Evolutionary conservation across 1,284 basidiomycete species (phyloP), one percentile per base, ranked within the genome.

Genomic region (Boletellus deceptivus): DNA sequence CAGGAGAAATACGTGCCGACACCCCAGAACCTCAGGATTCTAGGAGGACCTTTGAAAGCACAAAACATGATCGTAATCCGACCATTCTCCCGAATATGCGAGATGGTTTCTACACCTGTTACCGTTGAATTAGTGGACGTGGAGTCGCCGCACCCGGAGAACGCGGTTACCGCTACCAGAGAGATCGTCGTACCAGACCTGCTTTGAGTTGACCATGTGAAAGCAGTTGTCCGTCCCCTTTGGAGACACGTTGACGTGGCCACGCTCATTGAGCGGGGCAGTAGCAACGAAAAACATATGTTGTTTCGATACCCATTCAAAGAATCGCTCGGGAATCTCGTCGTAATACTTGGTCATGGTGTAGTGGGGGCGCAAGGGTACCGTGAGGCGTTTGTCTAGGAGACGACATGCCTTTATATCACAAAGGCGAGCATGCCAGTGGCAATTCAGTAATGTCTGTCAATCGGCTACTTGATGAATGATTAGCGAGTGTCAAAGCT

Each of bases 71-170:
- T 61, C 1, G 80, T 82, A 40, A 83, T 74, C 10, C 82, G 68
- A 2, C 75, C 74, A 53, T 84, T 83, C 62, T 84, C 80, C n/a
- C 75, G 72, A 6, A 83, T 24, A 54, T 84, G 82, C 0, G 82
- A 69, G 43, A 81, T 75, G 1, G 80, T 83, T 59, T 83, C 80
- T 24, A 72, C 59, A 3, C 78, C 80, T 80, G 40, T 31, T 20
- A 10, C 7, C 36, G 6, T 14, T 43, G 20, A 31, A 3, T 41
- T 34, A 48, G 37, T 27, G 9, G 25, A 18, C 27, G 39, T 5
- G 29, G n/a, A 13, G n/a, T n/a, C 6, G 9, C 13, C 20, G 11
- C 4, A 18, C 16, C 27, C 4, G 17, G 4, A 29, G 9, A 5
- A 8, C 16, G n/a, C 13, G 29, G n/a, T 27, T 47, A 79, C 79